Conservation (phyloP, 345 rosid genomes). For the Hypericum perforatum region DNA sequence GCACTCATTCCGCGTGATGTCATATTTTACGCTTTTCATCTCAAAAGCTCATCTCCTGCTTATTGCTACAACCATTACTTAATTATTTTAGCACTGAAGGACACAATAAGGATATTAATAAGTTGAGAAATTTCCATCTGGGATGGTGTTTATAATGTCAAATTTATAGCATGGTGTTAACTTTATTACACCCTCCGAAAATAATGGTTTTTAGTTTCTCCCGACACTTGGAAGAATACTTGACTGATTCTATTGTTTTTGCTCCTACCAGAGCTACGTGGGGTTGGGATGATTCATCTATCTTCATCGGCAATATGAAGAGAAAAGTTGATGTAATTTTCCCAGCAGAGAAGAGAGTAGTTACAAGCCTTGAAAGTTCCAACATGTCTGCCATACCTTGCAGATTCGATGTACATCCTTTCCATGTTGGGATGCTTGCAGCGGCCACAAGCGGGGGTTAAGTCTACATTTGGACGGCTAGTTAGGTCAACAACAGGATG, state of each 20-base stretch:
- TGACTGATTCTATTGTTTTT: neutral
- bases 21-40: too few species aligned
- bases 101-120: too few species aligned
- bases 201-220: too few species aligned
- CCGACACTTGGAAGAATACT: too few species aligned
- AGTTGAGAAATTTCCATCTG: too few species aligned
- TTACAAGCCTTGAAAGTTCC: constrained; percentile 37
- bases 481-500: constrained; percentile 5
- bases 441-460: constrained; percentile 67
- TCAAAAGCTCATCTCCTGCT: too few species aligned
- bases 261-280: constrained; percentile 47
- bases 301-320: constrained; percentile 52
- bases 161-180: too few species aligned
- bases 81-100: too few species aligned
- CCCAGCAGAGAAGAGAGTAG: constrained; percentile 12
- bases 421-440: constrained; percentile 52
- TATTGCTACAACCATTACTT: too few species aligned
- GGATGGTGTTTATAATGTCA: too few species aligned
- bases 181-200: too few species aligned
- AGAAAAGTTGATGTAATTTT: constrained; percentile 65
- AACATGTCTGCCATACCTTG: constrained; percentile 52
- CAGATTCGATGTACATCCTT: constrained; percentile 62
- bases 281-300: constrained; percentile 86
- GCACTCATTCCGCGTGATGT: neutral
- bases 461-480: constrained; percentile 56